These are phyloP conservation scores for Capsicum chinense DNA, from an alignment of 257 asterid species.

Conservation along the genomic window DNA sequence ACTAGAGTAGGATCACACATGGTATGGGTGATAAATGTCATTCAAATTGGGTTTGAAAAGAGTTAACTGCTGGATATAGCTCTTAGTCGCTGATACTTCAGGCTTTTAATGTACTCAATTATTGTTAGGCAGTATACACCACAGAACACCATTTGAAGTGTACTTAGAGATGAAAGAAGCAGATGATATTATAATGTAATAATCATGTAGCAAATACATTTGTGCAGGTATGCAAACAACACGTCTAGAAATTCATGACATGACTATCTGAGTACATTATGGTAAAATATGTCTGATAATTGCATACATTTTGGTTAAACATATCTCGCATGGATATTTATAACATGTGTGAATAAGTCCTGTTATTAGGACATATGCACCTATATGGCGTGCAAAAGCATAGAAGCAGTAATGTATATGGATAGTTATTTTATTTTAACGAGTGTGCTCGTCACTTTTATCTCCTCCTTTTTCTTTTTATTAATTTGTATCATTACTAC, in stretches of 20 bases:
- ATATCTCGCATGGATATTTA: neutral
- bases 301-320: slow-evolving; percentile 15
- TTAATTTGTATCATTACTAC: neutral
- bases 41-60: neutral
- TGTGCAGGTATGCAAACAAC: neutral
- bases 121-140: neutral
- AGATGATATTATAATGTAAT: neutral
- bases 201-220: neutral
- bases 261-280: neutral
- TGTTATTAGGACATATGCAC: slow-evolving; percentile 4
- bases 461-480: neutral
- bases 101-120: neutral
- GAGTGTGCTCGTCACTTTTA: neutral
- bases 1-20: neutral
- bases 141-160: slow-evolving; percentile 3
- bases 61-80: neutral
- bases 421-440: neutral
- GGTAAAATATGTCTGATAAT: neutral
- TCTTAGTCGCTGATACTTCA: slow-evolving; percentile 6
- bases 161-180: neutral
- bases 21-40: neutral
- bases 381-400: neutral
- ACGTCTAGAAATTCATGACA: neutral
- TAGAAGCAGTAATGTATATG: neutral
- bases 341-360: neutral